phyloP scores from a whole-genome alignment of 768 basidiomycete genomes.

The Cystobasidiopsis lactophilus region DNA sequence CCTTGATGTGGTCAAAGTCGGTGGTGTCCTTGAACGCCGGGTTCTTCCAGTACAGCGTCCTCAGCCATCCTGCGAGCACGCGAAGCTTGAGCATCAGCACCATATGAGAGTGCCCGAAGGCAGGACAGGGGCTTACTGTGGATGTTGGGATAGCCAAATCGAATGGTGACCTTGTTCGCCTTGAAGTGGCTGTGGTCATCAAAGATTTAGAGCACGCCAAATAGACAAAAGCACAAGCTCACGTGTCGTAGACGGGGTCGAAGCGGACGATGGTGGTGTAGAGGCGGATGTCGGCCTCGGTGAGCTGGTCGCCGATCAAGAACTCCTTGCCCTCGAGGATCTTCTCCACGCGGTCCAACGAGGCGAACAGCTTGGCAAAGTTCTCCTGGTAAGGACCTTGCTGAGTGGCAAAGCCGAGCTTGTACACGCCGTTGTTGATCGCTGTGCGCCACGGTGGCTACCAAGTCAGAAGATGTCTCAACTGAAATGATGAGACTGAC shows the following conservation, averaged over 20 bases:
- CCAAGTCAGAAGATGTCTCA: not conserved
- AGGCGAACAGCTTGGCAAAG: slow-evolving; percentile 49
- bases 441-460: slow-evolving; percentile 11
- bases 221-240: no score
- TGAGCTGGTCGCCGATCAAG: slow-evolving; percentile 58
- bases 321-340: slow-evolving; percentile 54
- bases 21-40: slow-evolving; percentile 69
- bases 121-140: slow-evolving; percentile 32
- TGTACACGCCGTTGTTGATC: slow-evolving; percentile 45
- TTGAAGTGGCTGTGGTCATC: slow-evolving; percentile 86
- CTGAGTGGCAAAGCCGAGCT: slow-evolving; percentile 59
- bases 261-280: slow-evolving; percentile 86
- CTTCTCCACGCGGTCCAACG: slow-evolving; percentile 60
- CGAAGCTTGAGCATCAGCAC: slow-evolving; percentile 22
- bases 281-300: slow-evolving; percentile 50
- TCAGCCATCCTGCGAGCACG: slow-evolving; percentile 35
- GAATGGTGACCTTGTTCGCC: slow-evolving; percentile 49
- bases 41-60: slow-evolving; percentile 75
- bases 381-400: slow-evolving; percentile 61
- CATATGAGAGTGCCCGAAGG: not conserved
- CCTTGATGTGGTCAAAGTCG: slow-evolving; percentile 72
- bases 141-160: slow-evolving; percentile 56
- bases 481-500: no score
- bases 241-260: slow-evolving; percentile 76
- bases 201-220: no score